Conservation (phyloP, 805 yeast species). For the Yueomyces sp. region DNA sequence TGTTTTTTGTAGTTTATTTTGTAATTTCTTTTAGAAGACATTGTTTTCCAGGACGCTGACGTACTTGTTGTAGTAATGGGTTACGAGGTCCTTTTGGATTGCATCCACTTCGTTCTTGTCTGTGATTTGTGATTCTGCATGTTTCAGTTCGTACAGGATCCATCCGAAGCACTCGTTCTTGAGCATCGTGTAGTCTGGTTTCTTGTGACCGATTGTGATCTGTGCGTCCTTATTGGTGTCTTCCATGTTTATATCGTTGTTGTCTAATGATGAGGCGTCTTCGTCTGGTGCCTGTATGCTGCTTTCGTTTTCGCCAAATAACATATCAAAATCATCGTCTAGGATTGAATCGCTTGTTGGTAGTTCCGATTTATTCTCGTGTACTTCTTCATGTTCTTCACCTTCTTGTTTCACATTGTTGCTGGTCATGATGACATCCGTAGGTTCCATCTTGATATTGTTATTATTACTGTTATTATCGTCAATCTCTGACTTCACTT, state of each 20-base stretch:
- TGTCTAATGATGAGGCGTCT: not conserved
- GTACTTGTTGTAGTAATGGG: conserved; percentile 13
- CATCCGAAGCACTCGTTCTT: conserved; percentile 15
- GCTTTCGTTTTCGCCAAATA: conserved; percentile 23
- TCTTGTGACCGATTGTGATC: not conserved
- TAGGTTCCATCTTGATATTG: not conserved
- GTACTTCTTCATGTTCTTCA: not conserved
- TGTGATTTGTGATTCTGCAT: conserved; percentile 7
- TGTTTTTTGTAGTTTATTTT: too few species aligned
- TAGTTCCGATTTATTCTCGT: conserved; percentile 7
- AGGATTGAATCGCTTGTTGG: conserved; percentile 2
- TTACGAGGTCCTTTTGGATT: conserved; percentile 10
- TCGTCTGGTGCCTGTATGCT: conserved; percentile 17
- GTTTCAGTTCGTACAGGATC: conserved; percentile 13
- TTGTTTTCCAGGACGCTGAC: conserved; percentile 11
- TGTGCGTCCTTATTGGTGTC: not conserved
- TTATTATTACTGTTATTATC: not conserved
- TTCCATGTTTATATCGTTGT: not conserved
- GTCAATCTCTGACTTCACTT: not conserved
- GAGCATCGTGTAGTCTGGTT: conserved; percentile 1
- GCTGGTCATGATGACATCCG: not conserved
- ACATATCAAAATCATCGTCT: conserved; percentile 25
- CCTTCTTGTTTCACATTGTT: not conserved
- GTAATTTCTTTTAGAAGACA: conserved; percentile 7
- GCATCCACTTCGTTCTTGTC: conserved; percentile 4